phyloP scores from a whole-genome alignment of 805 yeast genomes.

The Hanseniaspora opuntiae region DNA sequence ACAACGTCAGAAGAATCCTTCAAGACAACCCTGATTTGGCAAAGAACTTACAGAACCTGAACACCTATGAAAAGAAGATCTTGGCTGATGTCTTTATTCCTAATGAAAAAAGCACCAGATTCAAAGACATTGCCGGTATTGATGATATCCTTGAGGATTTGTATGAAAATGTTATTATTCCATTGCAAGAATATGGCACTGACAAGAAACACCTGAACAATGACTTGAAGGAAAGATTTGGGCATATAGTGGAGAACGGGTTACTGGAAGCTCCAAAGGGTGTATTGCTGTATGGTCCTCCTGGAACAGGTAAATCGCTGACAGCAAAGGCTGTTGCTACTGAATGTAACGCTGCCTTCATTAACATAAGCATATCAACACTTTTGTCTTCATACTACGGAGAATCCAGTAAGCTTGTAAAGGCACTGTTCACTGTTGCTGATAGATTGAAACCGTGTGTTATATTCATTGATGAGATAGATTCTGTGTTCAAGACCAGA shows the following conservation, averaged over 20 bases:
- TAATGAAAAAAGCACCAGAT: constrained; percentile 61
- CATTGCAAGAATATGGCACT: constrained; percentile 30
- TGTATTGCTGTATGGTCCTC: constrained; percentile 84
- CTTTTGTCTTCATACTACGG: constrained; percentile 98
- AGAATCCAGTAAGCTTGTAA: constrained; percentile 84
- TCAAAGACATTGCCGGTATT: constrained; percentile 79
- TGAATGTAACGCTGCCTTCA: constrained; percentile 82
- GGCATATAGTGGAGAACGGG: constrained; percentile 59
- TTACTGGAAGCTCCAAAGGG: constrained; percentile 88
- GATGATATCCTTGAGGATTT: constrained; percentile 71
- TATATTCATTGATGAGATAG: constrained; percentile 90
- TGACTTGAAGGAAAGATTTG: constrained; percentile 29
- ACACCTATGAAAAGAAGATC: constrained; percentile 64
- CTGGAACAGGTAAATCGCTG: constrained; percentile 97
- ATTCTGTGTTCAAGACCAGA: constrained; percentile 81
- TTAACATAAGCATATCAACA: constrained; percentile 82
- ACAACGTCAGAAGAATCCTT: constrained; percentile 44
- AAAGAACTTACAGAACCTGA: constrained; percentile 33
- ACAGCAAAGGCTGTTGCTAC: constrained; percentile 87
- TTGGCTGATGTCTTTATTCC: constrained; percentile 72
- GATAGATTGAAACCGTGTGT: constrained; percentile 85
- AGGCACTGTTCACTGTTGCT: constrained; percentile 84
- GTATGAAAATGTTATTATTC: constrained; percentile 77
- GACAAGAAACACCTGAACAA: constrained; percentile 3
- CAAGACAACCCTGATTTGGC: constrained; percentile 45